Conservation (phyloP, 2,329 filamentous ascomycete genomes). For the Periconia digitata region DNA sequence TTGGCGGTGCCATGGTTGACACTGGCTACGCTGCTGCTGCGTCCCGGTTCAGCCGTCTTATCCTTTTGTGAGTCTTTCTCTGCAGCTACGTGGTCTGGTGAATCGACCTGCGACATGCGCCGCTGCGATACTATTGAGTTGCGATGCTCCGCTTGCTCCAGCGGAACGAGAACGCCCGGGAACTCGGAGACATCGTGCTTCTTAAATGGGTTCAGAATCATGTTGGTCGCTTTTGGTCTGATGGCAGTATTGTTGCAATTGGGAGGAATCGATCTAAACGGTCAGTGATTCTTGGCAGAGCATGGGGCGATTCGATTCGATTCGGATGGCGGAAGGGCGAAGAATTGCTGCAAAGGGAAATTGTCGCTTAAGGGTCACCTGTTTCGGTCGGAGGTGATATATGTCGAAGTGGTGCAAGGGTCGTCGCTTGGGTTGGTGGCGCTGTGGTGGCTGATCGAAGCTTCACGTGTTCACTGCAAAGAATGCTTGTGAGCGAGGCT, state of each 20-base stretch:
- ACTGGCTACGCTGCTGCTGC: conserved; percentile 5
- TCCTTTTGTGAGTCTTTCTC: conserved; percentile 34
- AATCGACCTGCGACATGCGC: conserved; percentile 19
- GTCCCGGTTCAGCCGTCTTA: conserved; percentile 22
- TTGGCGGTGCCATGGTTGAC: conserved; percentile 11
- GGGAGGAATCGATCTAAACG: background rate
- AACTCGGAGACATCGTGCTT: conserved; percentile 54
- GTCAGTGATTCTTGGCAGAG: background rate
- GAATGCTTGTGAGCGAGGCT: conserved; percentile 21
- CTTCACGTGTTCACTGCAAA: conserved; percentile 22
- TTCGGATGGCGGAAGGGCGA: background rate
- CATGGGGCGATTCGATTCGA: background rate
- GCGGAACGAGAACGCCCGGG: conserved; percentile 53
- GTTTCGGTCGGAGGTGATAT: conserved; percentile 1
- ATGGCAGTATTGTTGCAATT: background rate
- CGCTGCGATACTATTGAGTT: conserved; percentile 24
- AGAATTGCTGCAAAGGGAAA: conserved; percentile 2
- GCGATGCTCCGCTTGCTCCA: conserved; percentile 48
- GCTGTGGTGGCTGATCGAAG: conserved; percentile 1
- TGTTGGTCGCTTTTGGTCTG: conserved; percentile 22
- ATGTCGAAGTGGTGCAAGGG: background rate
- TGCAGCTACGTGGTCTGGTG: conserved; percentile 16
- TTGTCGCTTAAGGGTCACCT: conserved; percentile 6
- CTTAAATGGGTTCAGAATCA: conserved; percentile 54
- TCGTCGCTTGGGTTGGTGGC: conserved; percentile 3